A percentile compares a stretch with the other conserved stretches of the same genome.
phyloP scores from a whole-genome alignment of 2,329 filamentous ascomycete genomes.

The Aspergillus novoparasiticus region DNA sequence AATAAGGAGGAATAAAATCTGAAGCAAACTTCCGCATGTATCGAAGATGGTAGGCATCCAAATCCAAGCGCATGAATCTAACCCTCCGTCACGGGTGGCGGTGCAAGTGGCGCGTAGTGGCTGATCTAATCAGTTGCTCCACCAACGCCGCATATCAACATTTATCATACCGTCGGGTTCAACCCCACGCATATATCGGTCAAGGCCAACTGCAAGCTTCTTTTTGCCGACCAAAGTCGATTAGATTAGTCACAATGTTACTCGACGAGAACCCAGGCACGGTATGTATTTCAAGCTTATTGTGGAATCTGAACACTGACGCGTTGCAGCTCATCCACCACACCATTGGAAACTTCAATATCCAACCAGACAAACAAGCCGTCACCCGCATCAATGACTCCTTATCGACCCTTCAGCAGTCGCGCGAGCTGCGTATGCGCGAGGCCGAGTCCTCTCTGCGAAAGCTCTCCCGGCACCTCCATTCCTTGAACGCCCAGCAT shows the following conservation, averaged over 20 bases:
- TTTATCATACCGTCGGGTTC: not conserved
- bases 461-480: constrained; percentile 74
- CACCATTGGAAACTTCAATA: constrained; percentile 95
- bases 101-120: constrained; percentile 36
- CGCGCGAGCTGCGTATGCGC: constrained; percentile 75
- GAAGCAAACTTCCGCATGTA: not conserved
- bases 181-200: not conserved
- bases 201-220: not conserved
- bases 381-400: constrained; percentile 83
- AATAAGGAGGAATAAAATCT: not conserved
- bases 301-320: constrained; percentile 10
- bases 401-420: constrained; percentile 78
- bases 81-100: constrained; percentile 25
- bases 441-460: constrained; percentile 69
- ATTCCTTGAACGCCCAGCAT: constrained; percentile 74
- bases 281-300: constrained; percentile 52
- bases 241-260: constrained; percentile 66
- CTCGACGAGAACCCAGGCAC: constrained; percentile 91
- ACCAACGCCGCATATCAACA: constrained; percentile 31
- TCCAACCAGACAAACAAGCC: constrained; percentile 80
- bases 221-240: not conserved
- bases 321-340: constrained; percentile 75
- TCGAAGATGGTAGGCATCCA: not conserved
- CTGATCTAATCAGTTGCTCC: constrained; percentile 31
- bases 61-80: not conserved